Evolutionary conservation across 441 rosid genomes (phyloP).

Genomic region (Bocquillonia castaneifolia): DNA sequence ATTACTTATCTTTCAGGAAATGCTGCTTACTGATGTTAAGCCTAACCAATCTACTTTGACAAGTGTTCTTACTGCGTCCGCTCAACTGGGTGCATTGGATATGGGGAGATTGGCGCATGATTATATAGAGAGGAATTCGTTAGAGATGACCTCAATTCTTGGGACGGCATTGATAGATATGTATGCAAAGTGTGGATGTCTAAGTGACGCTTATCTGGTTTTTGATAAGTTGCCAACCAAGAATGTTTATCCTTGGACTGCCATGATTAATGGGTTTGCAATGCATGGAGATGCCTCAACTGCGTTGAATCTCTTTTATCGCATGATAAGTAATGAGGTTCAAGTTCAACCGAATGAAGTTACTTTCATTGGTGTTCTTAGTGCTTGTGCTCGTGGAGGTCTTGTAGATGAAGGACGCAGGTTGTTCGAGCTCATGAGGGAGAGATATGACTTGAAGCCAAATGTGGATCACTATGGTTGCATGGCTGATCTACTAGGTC

Average conservation of each 20-base stretch:
- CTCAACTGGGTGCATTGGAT: slow-evolving; percentile 31
- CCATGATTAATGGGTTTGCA: slow-evolving; percentile 39
- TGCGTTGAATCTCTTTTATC: slow-evolving; percentile 25
- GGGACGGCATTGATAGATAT: slow-evolving; percentile 36
- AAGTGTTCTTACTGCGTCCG: slow-evolving; percentile 37
- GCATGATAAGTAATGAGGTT: slow-evolving; percentile 29
- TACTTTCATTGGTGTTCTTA: slow-evolving; percentile 59
- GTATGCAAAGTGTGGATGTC: slow-evolving; percentile 39
- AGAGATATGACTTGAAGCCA: slow-evolving; percentile 44
- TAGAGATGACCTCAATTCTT: slow-evolving; percentile 23
- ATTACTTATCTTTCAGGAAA: slow-evolving; percentile 41
- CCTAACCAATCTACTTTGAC: slow-evolving; percentile 31
- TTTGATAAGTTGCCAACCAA: slow-evolving; percentile 27
- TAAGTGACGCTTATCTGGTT: slow-evolving; percentile 28
- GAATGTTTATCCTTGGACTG: slow-evolving; percentile 32
- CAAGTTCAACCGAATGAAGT: slow-evolving; percentile 49
- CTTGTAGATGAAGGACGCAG: slow-evolving; percentile 54
- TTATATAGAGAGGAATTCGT: slow-evolving; percentile 18
- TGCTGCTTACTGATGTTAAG: slow-evolving; percentile 35
- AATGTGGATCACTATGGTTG: slow-evolving; percentile 71
- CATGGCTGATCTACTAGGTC: slow-evolving; percentile 68
- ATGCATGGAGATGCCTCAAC: slow-evolving; percentile 30
- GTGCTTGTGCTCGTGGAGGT: slow-evolving; percentile 74
- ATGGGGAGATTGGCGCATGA: slow-evolving; percentile 35
- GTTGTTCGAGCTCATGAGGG: slow-evolving; percentile 50